These are phyloP conservation scores for Lachnellula subtilissima DNA, from an alignment of 2,329 filamentous ascomycete species.

Conservation along the genomic window DNA sequence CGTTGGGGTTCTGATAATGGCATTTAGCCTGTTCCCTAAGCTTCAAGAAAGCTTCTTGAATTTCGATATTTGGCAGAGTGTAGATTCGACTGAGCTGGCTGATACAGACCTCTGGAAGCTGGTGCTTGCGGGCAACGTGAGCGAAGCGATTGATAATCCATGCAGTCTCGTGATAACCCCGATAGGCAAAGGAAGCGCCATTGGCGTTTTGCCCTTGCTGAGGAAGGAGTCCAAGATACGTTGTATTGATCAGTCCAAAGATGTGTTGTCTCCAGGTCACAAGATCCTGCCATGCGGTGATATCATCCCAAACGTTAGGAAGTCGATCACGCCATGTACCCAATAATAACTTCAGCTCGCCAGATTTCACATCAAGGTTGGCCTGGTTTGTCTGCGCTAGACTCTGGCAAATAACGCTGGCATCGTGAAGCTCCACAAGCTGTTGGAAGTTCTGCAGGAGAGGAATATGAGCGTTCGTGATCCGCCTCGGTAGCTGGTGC, in stretches of 20 bases:
- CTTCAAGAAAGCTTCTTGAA: slow-evolving; percentile 98
- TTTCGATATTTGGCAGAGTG: slow-evolving; percentile 97
- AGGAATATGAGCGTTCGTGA: slow-evolving; percentile 93
- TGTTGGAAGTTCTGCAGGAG: slow-evolving; percentile 97
- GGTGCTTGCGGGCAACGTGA: slow-evolving; percentile 95
- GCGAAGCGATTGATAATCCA: slow-evolving; percentile 99
- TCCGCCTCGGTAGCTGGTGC: slow-evolving; percentile 91
- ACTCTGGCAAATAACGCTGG: slow-evolving; percentile 92
- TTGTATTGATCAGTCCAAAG: slow-evolving; percentile 93
- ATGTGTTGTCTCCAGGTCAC: slow-evolving; percentile 99
- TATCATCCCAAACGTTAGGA: slow-evolving; percentile 98
- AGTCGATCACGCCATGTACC: slow-evolving; percentile 93
- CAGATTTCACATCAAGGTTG: slow-evolving; percentile 91
- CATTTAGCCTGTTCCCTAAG: slow-evolving; percentile 98
- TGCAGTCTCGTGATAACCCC: slow-evolving; percentile 96
- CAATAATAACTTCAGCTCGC: slow-evolving; percentile 88
- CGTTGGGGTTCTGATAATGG: slow-evolving; percentile 92
- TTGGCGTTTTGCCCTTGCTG: slow-evolving; percentile 75
- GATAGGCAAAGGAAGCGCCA: slow-evolving; percentile 91
- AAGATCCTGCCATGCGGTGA: slow-evolving; percentile 97
- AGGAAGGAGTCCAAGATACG: slow-evolving; percentile 81
- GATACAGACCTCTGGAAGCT: slow-evolving; percentile 94
- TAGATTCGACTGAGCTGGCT: slow-evolving; percentile 96
- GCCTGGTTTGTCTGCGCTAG: slow-evolving; percentile 74
- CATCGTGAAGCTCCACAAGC: slow-evolving; percentile 93